Base-by-base conservation (phyloP, 129 eudicot genomes). In the Ambrosia trifida region DNA sequence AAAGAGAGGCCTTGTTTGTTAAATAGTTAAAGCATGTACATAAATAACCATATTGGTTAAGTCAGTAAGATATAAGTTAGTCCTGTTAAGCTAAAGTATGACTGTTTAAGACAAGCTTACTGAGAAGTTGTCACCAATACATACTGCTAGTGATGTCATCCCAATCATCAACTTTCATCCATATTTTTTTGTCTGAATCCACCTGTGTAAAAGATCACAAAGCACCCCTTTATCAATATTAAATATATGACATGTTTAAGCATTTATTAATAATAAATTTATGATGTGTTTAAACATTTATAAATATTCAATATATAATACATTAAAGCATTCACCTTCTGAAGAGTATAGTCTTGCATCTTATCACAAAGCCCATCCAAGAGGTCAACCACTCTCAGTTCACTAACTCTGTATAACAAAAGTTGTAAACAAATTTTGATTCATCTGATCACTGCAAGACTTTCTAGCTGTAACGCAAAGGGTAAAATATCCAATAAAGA, bases 281-380 rank as follows among this genome's bases (percentile, higher is more conserved):
- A 13, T 31, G 41, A 59, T 59, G 31, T 31, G 4, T 1, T 32
- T 13, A 12, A 1, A 3, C 43, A 12, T 30, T 59, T 59, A 58
- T 30, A 7, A 35, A 62, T 62, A 3, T 7, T n/a, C 2, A 2
- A 56, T 59, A 28, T 16, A 9, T 30, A 18, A 67, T 11, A 68
- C 17, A 28, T 68, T 59, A 47, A 59, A 60, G 52, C 18, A 35
- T 31, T 68, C 78, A 86, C 98, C 99, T 90, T 85, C 80, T 82
- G 85, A 72, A 94, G 95, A 62, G 97, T 94, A 69, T 94, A 94
- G 66, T 94, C 99, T 77, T 85, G 97, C 99, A 94, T 94, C 75
- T 85, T 94, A 14, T 94, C 97, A 75, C 99, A 94, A 65, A 94
- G 96, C 60, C 97, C 99, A 83, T 94, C 99, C 72, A 94, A 81